phyloP scores from a whole-genome alignment of 2,329 filamentous ascomycete genomes.

The Grosmannia serpens region DNA sequence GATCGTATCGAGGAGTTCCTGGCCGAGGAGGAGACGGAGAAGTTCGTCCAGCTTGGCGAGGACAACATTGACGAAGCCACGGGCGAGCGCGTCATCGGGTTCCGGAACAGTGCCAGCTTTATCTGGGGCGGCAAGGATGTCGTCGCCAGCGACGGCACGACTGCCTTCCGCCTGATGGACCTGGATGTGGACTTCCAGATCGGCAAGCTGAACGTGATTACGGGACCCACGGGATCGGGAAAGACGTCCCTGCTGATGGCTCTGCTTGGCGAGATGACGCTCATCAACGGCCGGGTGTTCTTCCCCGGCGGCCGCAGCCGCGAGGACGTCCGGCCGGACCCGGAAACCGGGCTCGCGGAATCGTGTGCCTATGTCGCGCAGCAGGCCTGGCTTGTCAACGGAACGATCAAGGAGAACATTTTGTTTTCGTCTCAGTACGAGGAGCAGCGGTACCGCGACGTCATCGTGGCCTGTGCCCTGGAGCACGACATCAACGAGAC shows the following conservation, averaged over 20 bases:
- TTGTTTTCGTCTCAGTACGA: constrained; percentile 76
- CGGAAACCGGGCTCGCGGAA: constrained; percentile 76
- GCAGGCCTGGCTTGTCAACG: constrained; percentile 93
- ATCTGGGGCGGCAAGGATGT: constrained; percentile 70
- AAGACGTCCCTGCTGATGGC: constrained; percentile 97
- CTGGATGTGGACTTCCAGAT: constrained; percentile 73
- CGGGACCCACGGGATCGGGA: constrained; percentile 84
- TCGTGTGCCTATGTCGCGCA: constrained; percentile 95
- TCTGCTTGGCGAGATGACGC: constrained; percentile 88
- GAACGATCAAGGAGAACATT: constrained; percentile 92
- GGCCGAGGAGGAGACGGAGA: constrained; percentile 87
- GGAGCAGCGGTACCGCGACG: constrained; percentile 71
- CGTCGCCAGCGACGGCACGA: constrained; percentile 52
- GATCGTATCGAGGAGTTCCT: constrained; percentile 94
- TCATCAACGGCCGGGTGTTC: constrained; percentile 68
- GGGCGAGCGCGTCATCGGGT: constrained; percentile 67
- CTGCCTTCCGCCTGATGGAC: constrained; percentile 73
- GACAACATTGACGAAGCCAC: constrained; percentile 58
- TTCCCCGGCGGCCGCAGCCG: constrained; percentile 77
- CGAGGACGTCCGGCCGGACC: constrained; percentile 71
- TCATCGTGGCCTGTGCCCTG: constrained; percentile 82
- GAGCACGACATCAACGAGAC: constrained; percentile 78
- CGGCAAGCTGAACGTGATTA: constrained; percentile 82
- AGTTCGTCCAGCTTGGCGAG: constrained; percentile 72
- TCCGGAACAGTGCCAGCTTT: constrained; percentile 65